Conservation (phyloP, 441 rosid genomes). For the Kokia cookei region DNA sequence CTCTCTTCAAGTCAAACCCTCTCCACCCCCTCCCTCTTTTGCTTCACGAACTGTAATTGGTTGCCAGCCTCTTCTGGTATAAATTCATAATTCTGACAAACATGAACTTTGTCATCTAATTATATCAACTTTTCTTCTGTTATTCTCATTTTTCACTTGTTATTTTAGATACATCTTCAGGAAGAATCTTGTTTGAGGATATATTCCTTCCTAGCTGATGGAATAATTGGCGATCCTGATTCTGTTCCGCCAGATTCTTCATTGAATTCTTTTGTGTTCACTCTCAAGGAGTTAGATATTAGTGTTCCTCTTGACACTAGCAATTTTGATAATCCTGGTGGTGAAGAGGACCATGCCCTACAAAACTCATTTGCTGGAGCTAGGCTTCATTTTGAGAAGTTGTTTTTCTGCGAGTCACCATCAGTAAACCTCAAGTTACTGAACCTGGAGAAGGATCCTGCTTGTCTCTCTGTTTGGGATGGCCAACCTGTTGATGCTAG, state of each 20-base stretch:
- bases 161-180: constrained; percentile 81
- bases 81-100: constrained; percentile 13
- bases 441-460: constrained; percentile 96
- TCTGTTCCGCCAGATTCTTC: constrained; percentile 72
- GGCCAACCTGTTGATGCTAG: constrained; percentile 97
- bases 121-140: constrained; percentile 4
- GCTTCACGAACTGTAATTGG: constrained; percentile 77
- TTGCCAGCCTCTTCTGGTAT: constrained; percentile 93
- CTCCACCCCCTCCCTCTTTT: constrained; percentile 78
- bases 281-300: constrained; percentile 71
- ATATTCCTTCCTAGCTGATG: constrained; percentile 92
- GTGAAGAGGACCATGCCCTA: constrained; percentile 19
- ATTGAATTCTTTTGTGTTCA: constrained; percentile 58
- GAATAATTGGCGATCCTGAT: constrained; percentile 81
- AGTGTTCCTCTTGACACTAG: constrained; percentile 67
- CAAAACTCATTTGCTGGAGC: constrained; percentile 74
- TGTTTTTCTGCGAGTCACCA: constrained; percentile 85
- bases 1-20: constrained; percentile 90
- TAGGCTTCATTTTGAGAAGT: constrained; percentile 76
- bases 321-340: constrained; percentile 32
- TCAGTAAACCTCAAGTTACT: constrained; percentile 61
- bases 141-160: constrained; percentile 9
- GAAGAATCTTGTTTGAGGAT: constrained; percentile 97
- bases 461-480: constrained; percentile 87
- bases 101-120: constrained; percentile 6